These are phyloP conservation scores for Penstemon newberryi DNA, from an alignment of 257 asterid species.

Conservation along the genomic window DNA sequence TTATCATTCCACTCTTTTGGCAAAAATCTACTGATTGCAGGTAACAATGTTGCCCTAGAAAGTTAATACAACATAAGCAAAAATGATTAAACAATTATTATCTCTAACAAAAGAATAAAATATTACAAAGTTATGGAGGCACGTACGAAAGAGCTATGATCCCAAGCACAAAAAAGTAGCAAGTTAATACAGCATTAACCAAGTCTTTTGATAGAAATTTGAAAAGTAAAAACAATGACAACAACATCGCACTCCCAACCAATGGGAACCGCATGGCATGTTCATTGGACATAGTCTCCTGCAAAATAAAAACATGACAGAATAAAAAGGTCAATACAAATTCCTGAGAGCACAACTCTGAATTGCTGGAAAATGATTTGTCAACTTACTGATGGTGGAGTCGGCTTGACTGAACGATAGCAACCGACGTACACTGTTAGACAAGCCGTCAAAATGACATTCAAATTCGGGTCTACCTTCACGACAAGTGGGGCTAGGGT, in stretches of 20 bases:
- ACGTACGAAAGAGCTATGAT: slow-evolving; percentile 94
- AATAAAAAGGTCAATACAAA: neutral
- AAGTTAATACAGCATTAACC: slow-evolving; percentile 94
- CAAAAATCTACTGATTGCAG: slow-evolving; percentile 67
- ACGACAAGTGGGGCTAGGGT: slow-evolving; percentile 84
- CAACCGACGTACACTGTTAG: slow-evolving; percentile 88
- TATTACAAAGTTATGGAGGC: slow-evolving; percentile 30
- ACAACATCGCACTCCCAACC: slow-evolving; percentile 95
- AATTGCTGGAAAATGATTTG: slow-evolving; percentile 7
- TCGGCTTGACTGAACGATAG: slow-evolving; percentile 79
- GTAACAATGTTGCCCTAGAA: slow-evolving; percentile 88
- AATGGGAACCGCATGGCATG: slow-evolving; percentile 97
- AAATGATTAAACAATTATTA: neutral
- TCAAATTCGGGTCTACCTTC: slow-evolving; percentile 87
- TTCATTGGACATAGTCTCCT: slow-evolving; percentile 98
- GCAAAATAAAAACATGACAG: slow-evolving; percentile 27
- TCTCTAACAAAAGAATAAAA: slow-evolving; percentile 14
- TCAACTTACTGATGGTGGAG: slow-evolving; percentile 82
- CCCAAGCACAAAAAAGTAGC: slow-evolving; percentile 93
- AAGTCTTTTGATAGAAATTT: slow-evolving; percentile 95
- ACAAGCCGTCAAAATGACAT: slow-evolving; percentile 86
- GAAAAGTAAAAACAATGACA: slow-evolving; percentile 90
- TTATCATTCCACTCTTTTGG: slow-evolving; percentile 85
- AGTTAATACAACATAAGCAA: slow-evolving; percentile 25
- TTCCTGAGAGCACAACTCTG: neutral